Percentiles rank a stretch among this genome's conserved stretches.
phyloP scores from a whole-genome alignment of 139 green algal species.

The Dunaliella sp. region DNA sequence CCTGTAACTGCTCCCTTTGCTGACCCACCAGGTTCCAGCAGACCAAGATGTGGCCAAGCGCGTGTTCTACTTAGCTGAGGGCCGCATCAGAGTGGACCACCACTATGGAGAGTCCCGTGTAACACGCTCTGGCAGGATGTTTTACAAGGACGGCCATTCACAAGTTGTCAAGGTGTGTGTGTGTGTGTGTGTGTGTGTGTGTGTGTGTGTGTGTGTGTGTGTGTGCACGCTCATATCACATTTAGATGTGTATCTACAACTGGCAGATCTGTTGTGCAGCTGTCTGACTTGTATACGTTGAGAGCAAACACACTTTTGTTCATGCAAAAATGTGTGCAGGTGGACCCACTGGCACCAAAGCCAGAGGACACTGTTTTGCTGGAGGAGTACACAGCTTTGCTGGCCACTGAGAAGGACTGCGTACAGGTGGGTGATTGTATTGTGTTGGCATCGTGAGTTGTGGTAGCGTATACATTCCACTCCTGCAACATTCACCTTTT shows the following conservation, averaged over 20 bases:
- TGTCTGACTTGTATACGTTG: neutral
- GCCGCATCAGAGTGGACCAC: conserved; percentile 60
- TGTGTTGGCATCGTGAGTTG: too few relatives aligned
- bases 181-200: too few relatives aligned
- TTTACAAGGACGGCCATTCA: conserved; percentile 65
- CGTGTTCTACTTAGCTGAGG: conserved; percentile 62
- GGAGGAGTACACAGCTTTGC: conserved; percentile 70
- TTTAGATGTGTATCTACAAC: too few relatives aligned
- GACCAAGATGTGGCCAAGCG: conserved; percentile 69
- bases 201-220: neutral
- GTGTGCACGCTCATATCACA: neutral
- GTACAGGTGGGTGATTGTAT: conserved; percentile 36
- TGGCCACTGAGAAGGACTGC: conserved; percentile 71
- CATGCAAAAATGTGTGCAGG: conserved; percentile 26
- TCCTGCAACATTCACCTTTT: too few relatives aligned
- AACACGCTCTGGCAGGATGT: conserved; percentile 53
- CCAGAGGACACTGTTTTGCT: conserved; percentile 50
- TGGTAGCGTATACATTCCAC: too few relatives aligned
- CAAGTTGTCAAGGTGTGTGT: conserved; percentile 59
- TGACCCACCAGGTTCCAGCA: conserved; percentile 36
- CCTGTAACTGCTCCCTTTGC: too few relatives aligned
- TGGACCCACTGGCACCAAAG: conserved; percentile 60
- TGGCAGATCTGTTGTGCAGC: neutral
- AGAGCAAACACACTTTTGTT: neutral
- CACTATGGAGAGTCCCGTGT: conserved; percentile 60